Evolutionary conservation across 768 basidiomycete species (phyloP).

Genomic region (Fibroporia radiculosa): DNA sequence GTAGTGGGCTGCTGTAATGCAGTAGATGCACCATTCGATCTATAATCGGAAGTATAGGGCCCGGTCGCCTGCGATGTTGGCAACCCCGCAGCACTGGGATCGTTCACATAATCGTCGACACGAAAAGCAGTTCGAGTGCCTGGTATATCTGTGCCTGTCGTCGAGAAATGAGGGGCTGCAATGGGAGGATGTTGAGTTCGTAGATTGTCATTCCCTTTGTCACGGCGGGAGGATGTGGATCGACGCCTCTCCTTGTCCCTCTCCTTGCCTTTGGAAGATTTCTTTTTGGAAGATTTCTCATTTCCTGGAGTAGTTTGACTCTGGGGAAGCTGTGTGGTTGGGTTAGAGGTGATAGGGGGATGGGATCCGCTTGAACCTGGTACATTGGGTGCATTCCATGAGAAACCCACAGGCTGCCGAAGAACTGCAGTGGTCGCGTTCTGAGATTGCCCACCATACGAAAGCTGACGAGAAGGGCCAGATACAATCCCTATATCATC

Average conservation of each 20-base stretch:
- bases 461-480: not conserved
- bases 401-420: constrained; percentile 15
- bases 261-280: constrained; percentile 10
- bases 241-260: constrained; percentile 10
- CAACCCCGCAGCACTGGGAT: constrained; percentile 3
- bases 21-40: not conserved
- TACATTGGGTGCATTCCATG: not conserved
- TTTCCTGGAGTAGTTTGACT: constrained; percentile 1
- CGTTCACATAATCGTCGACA: constrained; percentile 10
- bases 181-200: not conserved
- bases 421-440: constrained; percentile 1
- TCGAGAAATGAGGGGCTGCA: not conserved
- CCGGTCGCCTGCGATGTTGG: constrained; percentile 5
- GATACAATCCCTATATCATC: not conserved
- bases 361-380: constrained; percentile 4
- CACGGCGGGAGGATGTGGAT: constrained; percentile 6
- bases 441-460: not conserved
- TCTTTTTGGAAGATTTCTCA: constrained; percentile 5
- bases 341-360: not conserved
- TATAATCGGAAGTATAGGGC: constrained; percentile 11
- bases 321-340: constrained; percentile 1
- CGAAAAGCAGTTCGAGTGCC: constrained; percentile 11
- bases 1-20: too few relatives aligned
- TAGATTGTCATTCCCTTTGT: constrained; percentile 3
- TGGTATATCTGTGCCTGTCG: not conserved